A percentile compares a stretch with the other conserved stretches of the same genome.
phyloP scores from a whole-genome alignment of 768 basidiomycete genomes.

The Termitomyces sp. region DNA sequence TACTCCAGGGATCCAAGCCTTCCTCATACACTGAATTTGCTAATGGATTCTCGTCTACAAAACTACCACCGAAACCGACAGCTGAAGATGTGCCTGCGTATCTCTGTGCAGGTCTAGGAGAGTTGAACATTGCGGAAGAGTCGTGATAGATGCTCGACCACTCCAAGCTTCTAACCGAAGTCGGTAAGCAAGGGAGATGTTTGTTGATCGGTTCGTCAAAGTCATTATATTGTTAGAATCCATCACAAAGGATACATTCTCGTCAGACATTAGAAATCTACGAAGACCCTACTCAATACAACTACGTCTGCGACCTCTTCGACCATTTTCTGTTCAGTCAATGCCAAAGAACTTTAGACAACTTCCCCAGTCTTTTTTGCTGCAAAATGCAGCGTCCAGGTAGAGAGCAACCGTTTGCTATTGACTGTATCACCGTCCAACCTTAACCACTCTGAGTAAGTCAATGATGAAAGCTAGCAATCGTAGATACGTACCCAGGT shows the following conservation, averaged over 20 bases:
- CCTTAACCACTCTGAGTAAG: conserved; percentile 32
- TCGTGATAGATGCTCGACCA: not conserved
- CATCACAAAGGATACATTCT: not conserved
- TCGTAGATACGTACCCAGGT: conserved; percentile 65
- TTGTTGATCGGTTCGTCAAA: conserved; percentile 3
- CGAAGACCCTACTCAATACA: conserved; percentile 8
- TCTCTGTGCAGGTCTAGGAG: conserved; percentile 67
- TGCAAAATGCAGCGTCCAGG: conserved; percentile 94
- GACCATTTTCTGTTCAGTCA: not conserved
- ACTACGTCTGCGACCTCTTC: conserved; percentile 1
- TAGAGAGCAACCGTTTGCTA: conserved; percentile 71
- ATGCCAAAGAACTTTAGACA: conserved; percentile 14
- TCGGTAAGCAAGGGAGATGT: conserved; percentile 1
- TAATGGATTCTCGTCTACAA: conserved; percentile 73
- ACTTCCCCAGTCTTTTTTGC: conserved; percentile 52
- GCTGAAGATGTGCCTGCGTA: conserved; percentile 52
- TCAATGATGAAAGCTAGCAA: conserved; percentile 5
- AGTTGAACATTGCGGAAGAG: conserved; percentile 69
- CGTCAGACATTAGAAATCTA: conserved; percentile 11
- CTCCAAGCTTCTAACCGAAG: not conserved
- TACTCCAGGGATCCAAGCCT: conserved; percentile 76
- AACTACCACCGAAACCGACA: conserved; percentile 59
- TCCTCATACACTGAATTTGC: conserved; percentile 73
- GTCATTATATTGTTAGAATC: not conserved
- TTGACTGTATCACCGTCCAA: conserved; percentile 85